phyloP scores from a whole-genome alignment of 148 eudicot genomes.

The Rhododendron simsii region DNA sequence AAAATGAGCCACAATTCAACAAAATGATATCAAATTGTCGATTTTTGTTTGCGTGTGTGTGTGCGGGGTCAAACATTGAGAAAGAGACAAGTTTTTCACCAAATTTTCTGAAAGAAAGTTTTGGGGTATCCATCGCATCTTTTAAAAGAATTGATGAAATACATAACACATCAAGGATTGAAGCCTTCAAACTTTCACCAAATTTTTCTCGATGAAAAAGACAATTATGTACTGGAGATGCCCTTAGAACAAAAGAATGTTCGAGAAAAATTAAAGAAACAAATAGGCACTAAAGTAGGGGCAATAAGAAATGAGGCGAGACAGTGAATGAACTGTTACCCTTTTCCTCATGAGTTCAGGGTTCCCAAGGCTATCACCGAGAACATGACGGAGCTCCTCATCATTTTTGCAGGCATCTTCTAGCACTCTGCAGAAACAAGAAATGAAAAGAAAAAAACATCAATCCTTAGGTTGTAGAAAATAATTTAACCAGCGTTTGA shows the following conservation, averaged over 20 bases:
- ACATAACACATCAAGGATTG: neutral
- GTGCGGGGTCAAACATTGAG: neutral
- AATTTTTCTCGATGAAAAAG: neutral
- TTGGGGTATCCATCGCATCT: neutral
- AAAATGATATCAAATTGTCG: neutral
- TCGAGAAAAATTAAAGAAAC: neutral
- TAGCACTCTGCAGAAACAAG: conserved; percentile 56
- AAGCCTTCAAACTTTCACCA: neutral
- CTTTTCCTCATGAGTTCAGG: conserved; percentile 86
- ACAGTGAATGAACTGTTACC: conserved; percentile 28
- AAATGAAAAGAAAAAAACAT: neutral
- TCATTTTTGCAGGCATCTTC: conserved; percentile 93
- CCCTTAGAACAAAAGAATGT: neutral
- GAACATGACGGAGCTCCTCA: conserved; percentile 76
- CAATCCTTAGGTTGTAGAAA: neutral
- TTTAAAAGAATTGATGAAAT: neutral
- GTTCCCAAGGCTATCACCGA: conserved; percentile 93
- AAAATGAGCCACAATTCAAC: neutral
- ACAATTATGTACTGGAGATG: neutral
- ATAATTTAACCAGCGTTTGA: neutral
- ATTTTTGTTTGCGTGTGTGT: too few species aligned
- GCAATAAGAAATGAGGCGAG: neutral
- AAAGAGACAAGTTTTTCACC: neutral
- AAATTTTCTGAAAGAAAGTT: neutral
- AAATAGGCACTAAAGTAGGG: neutral